phyloP scores from a whole-genome alignment of 2,329 filamentous ascomycete genomes.

The Diaporthe velutina region DNA sequence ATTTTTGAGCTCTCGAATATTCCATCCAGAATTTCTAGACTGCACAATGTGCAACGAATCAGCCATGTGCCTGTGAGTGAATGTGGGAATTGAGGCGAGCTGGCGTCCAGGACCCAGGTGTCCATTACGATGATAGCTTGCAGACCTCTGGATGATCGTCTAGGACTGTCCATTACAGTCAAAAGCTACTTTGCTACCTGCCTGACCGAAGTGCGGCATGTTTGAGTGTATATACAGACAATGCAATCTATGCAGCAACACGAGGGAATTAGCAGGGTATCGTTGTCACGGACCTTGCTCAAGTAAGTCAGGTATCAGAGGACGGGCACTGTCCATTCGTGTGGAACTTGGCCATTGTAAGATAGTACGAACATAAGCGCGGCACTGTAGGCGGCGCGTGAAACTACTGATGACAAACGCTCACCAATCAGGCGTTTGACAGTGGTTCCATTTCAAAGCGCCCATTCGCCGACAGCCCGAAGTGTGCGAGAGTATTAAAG shows the following conservation, averaged over 20 bases:
- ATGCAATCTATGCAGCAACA: not conserved
- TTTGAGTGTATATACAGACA: not conserved
- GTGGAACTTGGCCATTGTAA: accelerated
- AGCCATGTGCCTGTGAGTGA: not conserved
- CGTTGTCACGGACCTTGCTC: not conserved
- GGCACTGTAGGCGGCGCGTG: conserved; percentile 5
- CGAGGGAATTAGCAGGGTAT: not conserved
- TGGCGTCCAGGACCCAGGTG: not conserved
- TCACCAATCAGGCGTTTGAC: conserved; percentile 23
- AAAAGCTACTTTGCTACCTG: not conserved
- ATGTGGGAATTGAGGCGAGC: not conserved
- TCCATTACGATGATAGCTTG: not conserved
- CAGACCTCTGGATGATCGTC: not conserved
- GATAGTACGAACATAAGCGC: conserved; percentile 12
- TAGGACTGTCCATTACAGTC: not conserved
- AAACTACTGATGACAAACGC: conserved; percentile 30
- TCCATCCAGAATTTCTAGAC: not conserved
- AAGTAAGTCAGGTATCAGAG: not conserved
- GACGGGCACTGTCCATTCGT: not conserved
- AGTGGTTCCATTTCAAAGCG: conserved; percentile 5
- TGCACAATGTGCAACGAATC: no score
- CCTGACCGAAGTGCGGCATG: not conserved
- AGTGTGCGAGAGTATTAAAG: not conserved
- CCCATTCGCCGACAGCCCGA: not conserved
- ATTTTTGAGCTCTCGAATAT: not conserved